phyloP scores from a whole-genome alignment of 2,329 filamentous ascomycete genomes.

The Cercospora sp. region DNA sequence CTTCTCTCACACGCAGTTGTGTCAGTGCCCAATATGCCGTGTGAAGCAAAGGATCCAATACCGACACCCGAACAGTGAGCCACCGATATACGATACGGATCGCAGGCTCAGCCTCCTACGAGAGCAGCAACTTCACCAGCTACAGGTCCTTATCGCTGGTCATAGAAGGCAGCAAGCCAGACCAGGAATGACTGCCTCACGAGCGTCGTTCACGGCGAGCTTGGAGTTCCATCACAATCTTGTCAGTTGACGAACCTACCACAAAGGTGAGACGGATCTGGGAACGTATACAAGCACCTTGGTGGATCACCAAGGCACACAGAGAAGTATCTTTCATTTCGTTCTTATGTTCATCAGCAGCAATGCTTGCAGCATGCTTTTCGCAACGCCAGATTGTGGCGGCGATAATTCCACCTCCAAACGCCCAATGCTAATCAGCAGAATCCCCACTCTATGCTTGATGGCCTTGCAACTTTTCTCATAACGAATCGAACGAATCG shows the following conservation, averaged over 20 bases:
- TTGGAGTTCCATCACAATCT: too few relatives aligned
- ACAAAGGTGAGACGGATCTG: slow-evolving; percentile 1
- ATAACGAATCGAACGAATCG: slow-evolving; percentile 18
- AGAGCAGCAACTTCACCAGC: background rate
- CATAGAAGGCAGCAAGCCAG: background rate
- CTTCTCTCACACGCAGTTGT: background rate
- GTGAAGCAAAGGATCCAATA: background rate
- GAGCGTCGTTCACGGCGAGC: background rate
- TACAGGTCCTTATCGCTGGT: background rate
- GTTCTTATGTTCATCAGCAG: background rate
- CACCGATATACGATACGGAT: background rate
- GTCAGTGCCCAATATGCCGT: background rate
- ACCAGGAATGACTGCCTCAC: background rate
- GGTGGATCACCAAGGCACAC: slow-evolving; percentile 14
- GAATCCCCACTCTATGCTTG: slow-evolving; percentile 1
- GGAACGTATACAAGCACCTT: slow-evolving; percentile 16
- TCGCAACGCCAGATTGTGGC: slow-evolving; percentile 8
- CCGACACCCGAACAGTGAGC: background rate
- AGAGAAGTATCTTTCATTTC: slow-evolving; percentile 13
- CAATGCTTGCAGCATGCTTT: slow-evolving; percentile 4
- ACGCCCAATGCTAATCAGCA: slow-evolving; percentile 12
- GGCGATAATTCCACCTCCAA: background rate
- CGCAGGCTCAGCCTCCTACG: background rate
- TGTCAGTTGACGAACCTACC: background rate
- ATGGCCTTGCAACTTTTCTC: slow-evolving; percentile 5